Base-by-base conservation (phyloP, 139 green algal genomes). In the Chlorella sp. region DNA sequence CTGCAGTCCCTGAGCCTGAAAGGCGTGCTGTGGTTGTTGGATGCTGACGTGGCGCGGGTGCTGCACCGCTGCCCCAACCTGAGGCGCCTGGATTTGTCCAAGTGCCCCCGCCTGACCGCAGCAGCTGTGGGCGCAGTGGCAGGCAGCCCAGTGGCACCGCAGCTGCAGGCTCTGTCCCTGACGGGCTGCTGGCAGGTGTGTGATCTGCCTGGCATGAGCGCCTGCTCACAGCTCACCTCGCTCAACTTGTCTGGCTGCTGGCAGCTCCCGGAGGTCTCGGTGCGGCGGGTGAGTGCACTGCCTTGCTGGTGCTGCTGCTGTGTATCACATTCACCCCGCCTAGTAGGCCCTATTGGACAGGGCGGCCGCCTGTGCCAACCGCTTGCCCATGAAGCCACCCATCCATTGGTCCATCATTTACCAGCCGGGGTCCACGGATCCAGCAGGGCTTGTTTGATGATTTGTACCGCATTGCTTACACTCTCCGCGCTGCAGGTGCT, bases 191-290 rank as follows among this genome's bases (percentile, higher is more conserved):
- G 86, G 86, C 86, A 53, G 34, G 60, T 90, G 57, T 57, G 3
- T 14, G 19, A 2, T 21, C 37, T 90, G 53, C 60, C 75, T 3
- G 37, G n/a, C 39, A 30, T 90, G 86, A 30, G 30, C 26, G 3
- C 15, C 22, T 90, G 86, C 57, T n/a, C 34, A 5, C 30, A 12
- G 2, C 76, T 90, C n/a, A 78, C 77, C 12, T 66, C 60, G 2
- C 53, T 90, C 0, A 36, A 68, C 75, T 28, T 90, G 71, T 36
- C 48, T 14, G 86, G 86, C 86, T 90, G 86, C 86, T 90, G 86
- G 86, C 86, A 90, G 60, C 21, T 86, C 24, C 68, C 37, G 34
- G 75, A 76, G 18, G 37, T 12, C 28, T 37, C 30, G 1, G n/a
- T 90, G 26, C 57, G n/a, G 36, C 36, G 66, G 86, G 86, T 81